phyloP scores from a whole-genome alignment of 2,329 filamentous ascomycete species.

The Chrysoporthe deuterocubensis region DNA sequence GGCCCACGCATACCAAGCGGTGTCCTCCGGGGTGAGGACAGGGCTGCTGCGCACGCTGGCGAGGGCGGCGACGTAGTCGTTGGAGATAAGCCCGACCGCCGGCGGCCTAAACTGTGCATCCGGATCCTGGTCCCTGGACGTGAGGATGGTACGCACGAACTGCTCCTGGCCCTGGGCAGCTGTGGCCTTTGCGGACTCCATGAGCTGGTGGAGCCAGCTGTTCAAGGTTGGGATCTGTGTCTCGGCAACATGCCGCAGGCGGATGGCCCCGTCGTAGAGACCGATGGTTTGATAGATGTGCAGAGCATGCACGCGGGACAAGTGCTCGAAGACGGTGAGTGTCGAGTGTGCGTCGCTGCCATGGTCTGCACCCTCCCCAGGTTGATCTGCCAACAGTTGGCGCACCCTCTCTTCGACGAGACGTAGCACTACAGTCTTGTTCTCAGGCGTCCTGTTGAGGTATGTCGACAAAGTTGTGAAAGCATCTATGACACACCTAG shows the following conservation, averaged over 20 bases:
- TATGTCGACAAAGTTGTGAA: constrained; percentile 35
- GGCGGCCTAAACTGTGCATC: neutral
- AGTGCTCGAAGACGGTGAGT: constrained; percentile 32
- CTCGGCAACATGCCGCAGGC: constrained; percentile 44
- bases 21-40: constrained; percentile 12
- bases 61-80: neutral
- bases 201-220: constrained; percentile 19
- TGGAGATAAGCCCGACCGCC: neutral
- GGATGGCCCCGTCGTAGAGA: constrained; percentile 56
- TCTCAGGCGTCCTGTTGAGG: constrained; percentile 28
- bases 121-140: neutral
- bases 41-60: neutral
- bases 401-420: constrained; percentile 21
- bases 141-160: constrained; percentile 7
- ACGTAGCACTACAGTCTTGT: constrained; percentile 27
- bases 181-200: constrained; percentile 5
- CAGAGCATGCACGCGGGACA: constrained; percentile 53
- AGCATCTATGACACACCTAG: constrained; percentile 37
- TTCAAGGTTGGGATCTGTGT: constrained; percentile 24
- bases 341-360: neutral
- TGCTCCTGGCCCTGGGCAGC: constrained; percentile 13
- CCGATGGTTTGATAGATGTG: constrained; percentile 54
- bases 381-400: constrained; percentile 24
- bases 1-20: constrained; percentile 34
- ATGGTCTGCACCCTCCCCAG: neutral